Evolutionary conservation across 495 filamentous ascomycete species (phyloP).

Genomic region (Rostrohypoxylon terebratum): DNA sequence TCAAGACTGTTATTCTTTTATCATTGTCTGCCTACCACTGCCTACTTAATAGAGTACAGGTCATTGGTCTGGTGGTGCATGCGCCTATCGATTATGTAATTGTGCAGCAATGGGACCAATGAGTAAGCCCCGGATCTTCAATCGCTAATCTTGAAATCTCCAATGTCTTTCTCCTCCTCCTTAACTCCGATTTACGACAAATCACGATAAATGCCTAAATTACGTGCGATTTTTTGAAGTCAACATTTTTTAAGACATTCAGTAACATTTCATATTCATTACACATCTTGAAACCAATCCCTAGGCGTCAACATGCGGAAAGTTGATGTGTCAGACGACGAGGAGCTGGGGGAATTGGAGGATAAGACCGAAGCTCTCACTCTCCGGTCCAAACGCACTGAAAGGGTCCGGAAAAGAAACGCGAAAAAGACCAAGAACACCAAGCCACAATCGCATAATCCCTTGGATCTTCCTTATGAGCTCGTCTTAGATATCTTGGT

Average conservation of each 20-base stretch:
- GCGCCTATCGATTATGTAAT: background rate
- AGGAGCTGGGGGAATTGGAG: conserved; percentile 43
- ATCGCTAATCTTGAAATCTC: conserved; percentile 1
- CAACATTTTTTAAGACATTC: background rate
- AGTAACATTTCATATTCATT: background rate
- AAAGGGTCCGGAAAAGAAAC: conserved; percentile 58
- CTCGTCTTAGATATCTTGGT: conserved; percentile 59
- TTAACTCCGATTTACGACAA: background rate
- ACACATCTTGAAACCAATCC: background rate
- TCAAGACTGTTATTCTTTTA: background rate
- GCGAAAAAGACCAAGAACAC: conserved; percentile 51
- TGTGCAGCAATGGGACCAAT: background rate
- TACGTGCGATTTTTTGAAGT: background rate
- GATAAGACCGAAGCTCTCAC: conserved; percentile 52
- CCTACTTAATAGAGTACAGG: background rate
- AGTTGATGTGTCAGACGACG: conserved; percentile 32
- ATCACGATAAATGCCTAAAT: background rate
- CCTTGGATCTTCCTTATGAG: conserved; percentile 63
- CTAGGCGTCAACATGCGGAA: conserved; percentile 27
- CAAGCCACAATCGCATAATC: conserved; percentile 17
- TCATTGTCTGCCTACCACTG: background rate
- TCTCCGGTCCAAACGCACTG: conserved; percentile 62
- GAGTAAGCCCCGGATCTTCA: background rate
- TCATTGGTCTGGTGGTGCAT: background rate
- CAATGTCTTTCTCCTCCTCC: background rate